phyloP scores from a whole-genome alignment of 2,329 filamentous ascomycete species.

The Didymella glomerata region DNA sequence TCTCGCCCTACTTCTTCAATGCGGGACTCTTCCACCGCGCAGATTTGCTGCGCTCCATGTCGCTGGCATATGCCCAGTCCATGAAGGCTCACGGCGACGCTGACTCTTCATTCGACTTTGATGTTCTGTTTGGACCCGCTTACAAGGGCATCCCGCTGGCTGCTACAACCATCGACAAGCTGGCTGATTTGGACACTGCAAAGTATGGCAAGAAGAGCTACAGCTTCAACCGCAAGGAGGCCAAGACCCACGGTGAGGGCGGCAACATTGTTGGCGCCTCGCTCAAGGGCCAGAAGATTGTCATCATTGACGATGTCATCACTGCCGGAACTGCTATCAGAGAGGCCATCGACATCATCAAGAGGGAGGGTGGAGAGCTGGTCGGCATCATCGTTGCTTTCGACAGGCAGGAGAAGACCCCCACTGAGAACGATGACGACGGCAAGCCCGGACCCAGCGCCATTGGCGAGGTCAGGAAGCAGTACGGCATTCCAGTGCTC shows the following conservation, averaged over 20 bases:
- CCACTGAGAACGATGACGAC: conserved; percentile 67
- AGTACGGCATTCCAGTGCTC: conserved; percentile 83
- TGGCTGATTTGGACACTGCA: conserved; percentile 72
- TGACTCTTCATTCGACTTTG: conserved; percentile 66
- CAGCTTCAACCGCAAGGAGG: conserved; percentile 94
- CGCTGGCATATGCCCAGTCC: conserved; percentile 78
- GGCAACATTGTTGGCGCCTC: conserved; percentile 89
- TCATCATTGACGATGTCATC: conserved; percentile 97
- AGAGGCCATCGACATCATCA: conserved; percentile 90
- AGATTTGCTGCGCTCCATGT: conserved; percentile 77
- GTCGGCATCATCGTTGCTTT: conserved; percentile 89
- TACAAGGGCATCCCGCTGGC: conserved; percentile 98
- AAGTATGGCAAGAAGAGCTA: conserved; percentile 78
- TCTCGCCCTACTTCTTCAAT: conserved; percentile 97
- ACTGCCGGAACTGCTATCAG: conserved; percentile 94
- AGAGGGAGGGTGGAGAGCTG: conserved; percentile 81
- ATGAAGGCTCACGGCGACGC: conserved; percentile 57
- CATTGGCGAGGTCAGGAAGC: conserved; percentile 83
- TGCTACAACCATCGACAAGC: conserved; percentile 76
- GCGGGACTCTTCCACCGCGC: conserved; percentile 88
- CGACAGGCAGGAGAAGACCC: conserved; percentile 85
- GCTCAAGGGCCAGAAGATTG: conserved; percentile 82
- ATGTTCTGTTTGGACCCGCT: conserved; percentile 90
- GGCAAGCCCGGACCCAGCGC: conserved; percentile 76
- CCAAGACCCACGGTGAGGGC: conserved; percentile 94